Conservation (phyloP, 306 rosid genomes). For the Astragalus membranaceus region DNA sequence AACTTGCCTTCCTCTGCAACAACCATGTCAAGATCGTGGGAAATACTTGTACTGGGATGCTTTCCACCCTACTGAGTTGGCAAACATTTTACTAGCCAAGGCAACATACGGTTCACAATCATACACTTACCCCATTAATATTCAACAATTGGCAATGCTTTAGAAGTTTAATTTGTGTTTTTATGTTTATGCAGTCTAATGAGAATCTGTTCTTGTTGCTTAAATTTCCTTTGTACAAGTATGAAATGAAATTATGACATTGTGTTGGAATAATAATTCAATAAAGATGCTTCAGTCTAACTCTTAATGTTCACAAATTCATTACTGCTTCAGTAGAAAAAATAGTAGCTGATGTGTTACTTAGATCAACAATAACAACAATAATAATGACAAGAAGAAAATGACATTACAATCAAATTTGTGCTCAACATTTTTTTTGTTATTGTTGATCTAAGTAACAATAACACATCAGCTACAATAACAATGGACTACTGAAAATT, state of each 20-base stretch:
- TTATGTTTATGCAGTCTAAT: background rate
- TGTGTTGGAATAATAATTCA: background rate
- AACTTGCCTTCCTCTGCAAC: constrained; percentile 79
- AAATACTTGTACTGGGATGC: constrained; percentile 91
- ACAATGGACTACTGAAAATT: background rate
- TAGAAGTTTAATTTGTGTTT: background rate
- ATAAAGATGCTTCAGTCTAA: background rate
- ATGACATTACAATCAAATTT: background rate
- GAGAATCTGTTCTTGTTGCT: constrained; percentile 13
- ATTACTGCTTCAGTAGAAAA: background rate
- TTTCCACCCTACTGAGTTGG: constrained; percentile 78
- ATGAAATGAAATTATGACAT: background rate
- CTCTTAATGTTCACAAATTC: background rate
- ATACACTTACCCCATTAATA: constrained; percentile 69
- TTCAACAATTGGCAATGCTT: constrained; percentile 60
- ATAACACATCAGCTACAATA: too few relatives aligned
- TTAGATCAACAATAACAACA: background rate
- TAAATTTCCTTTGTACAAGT: background rate
- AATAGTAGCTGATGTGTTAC: background rate
- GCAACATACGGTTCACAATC: constrained; percentile 42
- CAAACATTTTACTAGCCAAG: constrained; percentile 56
- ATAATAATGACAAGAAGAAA: background rate
- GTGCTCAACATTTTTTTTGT: too few relatives aligned
- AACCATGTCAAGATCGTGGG: constrained; percentile 52
- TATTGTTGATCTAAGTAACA: too few relatives aligned